Evolutionary conservation across 768 basidiomycete species (phyloP).

Genomic region (Dendrothele bispora): DNA sequence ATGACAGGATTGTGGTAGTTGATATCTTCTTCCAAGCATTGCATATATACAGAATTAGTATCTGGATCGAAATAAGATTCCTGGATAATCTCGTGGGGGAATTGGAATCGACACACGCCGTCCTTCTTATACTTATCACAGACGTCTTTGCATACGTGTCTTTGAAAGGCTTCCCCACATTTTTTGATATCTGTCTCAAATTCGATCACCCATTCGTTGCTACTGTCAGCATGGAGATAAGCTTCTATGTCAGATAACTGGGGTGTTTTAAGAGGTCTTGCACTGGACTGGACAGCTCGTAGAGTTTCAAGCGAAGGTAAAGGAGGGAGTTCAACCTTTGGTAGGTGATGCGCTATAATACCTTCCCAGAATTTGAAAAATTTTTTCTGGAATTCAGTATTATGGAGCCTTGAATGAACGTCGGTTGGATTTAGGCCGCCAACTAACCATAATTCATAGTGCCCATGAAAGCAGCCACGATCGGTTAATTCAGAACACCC

Average conservation of each 20-base stretch:
- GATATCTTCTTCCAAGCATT: conserved; percentile 23
- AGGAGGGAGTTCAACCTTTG: conserved; percentile 21
- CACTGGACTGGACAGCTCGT: too few relatives aligned
- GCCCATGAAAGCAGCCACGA: conserved; percentile 27
- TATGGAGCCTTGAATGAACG: conserved; percentile 21
- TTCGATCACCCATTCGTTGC: not conserved
- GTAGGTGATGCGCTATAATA: conserved; percentile 29
- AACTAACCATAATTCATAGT: conserved; percentile 29
- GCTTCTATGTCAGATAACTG: too few relatives aligned
- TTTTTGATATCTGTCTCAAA: not conserved
- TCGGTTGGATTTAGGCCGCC: conserved; percentile 30
- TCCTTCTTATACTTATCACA: conserved; percentile 33
- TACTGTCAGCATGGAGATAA: too few relatives aligned
- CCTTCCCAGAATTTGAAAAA: conserved; percentile 32
- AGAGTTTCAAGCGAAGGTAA: too few relatives aligned
- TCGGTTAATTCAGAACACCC: conserved; percentile 26
- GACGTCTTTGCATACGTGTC: conserved; percentile 7
- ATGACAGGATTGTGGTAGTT: conserved; percentile 33
- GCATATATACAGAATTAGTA: conserved; percentile 27
- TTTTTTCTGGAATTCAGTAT: conserved; percentile 16
- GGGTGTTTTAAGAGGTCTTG: too few relatives aligned
- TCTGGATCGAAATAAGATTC: conserved; percentile 26
- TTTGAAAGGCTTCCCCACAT: not conserved
- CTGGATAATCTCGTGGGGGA: conserved; percentile 30
- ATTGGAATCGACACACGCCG: conserved; percentile 25